Evolutionary conservation across 805 yeast species (phyloP), one percentile per base, ranked within the genome.

Genomic region (Scheffersomyces coipomensis): DNA sequence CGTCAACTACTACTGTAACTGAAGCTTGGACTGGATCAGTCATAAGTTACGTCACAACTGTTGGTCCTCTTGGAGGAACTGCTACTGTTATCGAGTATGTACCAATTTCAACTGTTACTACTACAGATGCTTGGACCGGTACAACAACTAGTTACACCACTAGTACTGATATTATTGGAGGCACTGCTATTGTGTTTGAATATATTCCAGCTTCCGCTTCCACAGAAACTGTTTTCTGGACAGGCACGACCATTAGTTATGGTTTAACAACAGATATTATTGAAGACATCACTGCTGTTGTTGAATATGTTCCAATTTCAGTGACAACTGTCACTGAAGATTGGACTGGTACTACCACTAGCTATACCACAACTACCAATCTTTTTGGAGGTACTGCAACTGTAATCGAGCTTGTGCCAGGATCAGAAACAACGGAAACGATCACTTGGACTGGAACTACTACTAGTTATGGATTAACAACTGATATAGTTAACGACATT

Each of bases 81-180:
- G 30, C 30, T 15, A n/a, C n/a, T n/a, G 30, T 27, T 5, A 15
- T 27, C 11, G 30, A 27, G 15, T 27, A 13, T 5, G 18, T 27
- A 5, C 30, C 30, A 27, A 10, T 15, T 27, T 27, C 30, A 27
- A 12, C 5, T 13, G 30, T 27, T n/a, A 27, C 30, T 13, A 10
- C 15, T 27, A 27, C 30, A n/a, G 30, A 27, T 17, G 30, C 7
- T 13, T 27, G 30, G 30, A 27, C 30, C n/a, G 30, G 30, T 27
- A 27, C 18, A 13, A 27, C 18, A 5, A 27, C 30, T 27, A 27
- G 30, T 27, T 27, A 27, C 18, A 27, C 30, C 15, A 13, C 30
- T 13, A 27, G 18, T 13, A 27, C 30, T 15, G 30, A 27, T 13
- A 10, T 27, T 15, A 5, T 27, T 13, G 30, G 18, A 27, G 30